Evolutionary conservation across 139 green algal species (phyloP).

Genomic region (Zygnema circumcarinatum): DNA sequence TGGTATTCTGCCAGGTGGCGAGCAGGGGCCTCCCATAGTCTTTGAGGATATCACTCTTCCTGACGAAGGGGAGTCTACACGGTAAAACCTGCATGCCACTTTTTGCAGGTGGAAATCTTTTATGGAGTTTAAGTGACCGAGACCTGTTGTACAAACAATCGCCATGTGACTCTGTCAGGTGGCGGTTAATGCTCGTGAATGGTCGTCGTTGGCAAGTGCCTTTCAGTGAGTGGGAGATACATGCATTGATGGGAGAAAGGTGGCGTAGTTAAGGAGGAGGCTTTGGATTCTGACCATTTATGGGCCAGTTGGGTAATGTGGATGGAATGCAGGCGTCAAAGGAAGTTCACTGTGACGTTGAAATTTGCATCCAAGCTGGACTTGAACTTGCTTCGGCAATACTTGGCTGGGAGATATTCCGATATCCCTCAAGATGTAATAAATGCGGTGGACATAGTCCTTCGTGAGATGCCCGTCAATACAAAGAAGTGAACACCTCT

Average conservation of each 20-base stretch:
- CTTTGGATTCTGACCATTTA: background rate
- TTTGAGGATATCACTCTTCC: background rate
- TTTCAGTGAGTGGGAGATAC: no score
- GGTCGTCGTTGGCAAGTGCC: no score
- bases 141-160: no score
- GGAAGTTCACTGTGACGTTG: background rate
- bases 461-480: constrained; percentile 1
- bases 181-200: no score
- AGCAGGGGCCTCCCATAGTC: background rate
- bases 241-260: no score
- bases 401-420: background rate
- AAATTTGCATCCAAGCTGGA: background rate
- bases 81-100: no score
- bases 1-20: background rate
- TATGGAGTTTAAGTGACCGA: no score
- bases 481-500: background rate
- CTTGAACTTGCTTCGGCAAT: constrained; percentile 1
- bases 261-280: no score
- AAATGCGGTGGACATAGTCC: constrained; percentile 21
- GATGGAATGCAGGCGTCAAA: constrained; percentile 1
- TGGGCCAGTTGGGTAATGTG: background rate
- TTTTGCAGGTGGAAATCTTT: no score
- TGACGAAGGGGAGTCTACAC: no score
- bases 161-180: no score
- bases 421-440: constrained; percentile 20